Percentiles rank a stretch among this genome's conserved stretches.
Conservation (phyloP, 2,329 filamentous ascomycete genomes). For the Scortechinia acanthostroma region DNA sequence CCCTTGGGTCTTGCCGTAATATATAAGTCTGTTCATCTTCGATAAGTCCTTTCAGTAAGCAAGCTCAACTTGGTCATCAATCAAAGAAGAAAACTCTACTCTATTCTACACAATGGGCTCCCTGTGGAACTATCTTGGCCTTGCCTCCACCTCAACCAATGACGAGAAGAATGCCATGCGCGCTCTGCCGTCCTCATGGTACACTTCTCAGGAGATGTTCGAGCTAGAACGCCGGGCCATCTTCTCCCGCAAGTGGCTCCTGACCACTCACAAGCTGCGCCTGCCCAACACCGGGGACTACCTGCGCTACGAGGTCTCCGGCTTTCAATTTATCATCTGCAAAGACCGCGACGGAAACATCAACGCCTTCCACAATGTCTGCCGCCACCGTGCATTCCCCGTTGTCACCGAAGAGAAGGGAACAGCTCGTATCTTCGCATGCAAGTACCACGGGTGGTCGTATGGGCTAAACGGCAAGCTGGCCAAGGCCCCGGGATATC, state of each 20-base stretch:
- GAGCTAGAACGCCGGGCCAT: conserved; percentile 30
- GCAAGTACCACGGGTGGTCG: conserved; percentile 40
- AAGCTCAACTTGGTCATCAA: too few species aligned
- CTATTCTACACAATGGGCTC: not conserved
- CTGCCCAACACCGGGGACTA: conserved; percentile 34
- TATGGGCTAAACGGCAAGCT: conserved; percentile 34
- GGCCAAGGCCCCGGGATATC: conserved; percentile 37
- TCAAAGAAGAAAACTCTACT: too few species aligned
- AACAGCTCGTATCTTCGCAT: conserved; percentile 32
- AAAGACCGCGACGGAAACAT: conserved; percentile 29
- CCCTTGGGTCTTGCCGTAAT: too few species aligned
- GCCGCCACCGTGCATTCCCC: conserved; percentile 37
- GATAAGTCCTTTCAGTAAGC: too few species aligned
- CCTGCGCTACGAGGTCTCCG: conserved; percentile 33
- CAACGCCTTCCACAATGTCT: conserved; percentile 40
- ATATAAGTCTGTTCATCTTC: too few species aligned
- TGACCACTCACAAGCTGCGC: conserved; percentile 29
- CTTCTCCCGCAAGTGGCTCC: conserved; percentile 29
- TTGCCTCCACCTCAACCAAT: not conserved
- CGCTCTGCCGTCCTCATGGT: conserved; percentile 27
- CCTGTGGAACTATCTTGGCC: not conserved
- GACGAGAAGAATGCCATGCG: not conserved
- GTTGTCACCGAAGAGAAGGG: conserved; percentile 32
- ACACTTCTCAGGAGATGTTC: conserved; percentile 20
- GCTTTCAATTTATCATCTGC: conserved; percentile 32